These are phyloP conservation scores for Paraconiothyrium brasiliense DNA, from an alignment of 2,329 filamentous ascomycete species.

Conservation along the genomic window DNA sequence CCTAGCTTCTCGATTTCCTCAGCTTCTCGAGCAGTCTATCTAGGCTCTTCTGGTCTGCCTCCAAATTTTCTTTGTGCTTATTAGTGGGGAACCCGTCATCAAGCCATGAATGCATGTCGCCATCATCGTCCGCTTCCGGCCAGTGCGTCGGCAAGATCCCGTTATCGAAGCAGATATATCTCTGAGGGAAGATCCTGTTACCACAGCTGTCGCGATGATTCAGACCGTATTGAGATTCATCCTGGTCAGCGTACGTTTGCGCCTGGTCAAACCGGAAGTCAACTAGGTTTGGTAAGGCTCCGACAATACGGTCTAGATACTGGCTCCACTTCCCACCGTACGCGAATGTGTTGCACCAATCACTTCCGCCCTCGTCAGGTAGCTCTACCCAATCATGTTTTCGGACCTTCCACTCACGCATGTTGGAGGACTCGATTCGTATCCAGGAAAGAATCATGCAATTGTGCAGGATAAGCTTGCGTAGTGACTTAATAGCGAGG, in stretches of 20 bases:
- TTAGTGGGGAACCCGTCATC: conserved; percentile 7
- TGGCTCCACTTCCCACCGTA: conserved; percentile 8
- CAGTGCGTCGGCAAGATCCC: conserved; percentile 21
- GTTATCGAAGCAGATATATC: conserved; percentile 20
- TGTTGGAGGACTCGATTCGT: conserved; percentile 1
- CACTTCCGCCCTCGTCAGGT: background rate
- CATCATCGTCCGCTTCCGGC: conserved; percentile 13
- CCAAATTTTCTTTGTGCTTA: conserved; percentile 13
- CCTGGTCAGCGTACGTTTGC: background rate
- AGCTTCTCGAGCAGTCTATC: conserved; percentile 12
- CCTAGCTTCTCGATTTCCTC: background rate
- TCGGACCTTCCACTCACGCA: conserved; percentile 7
- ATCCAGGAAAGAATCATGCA: conserved; percentile 22
- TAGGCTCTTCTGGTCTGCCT: conserved; percentile 19
- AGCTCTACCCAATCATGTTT: conserved; percentile 6
- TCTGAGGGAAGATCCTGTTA: conserved; percentile 12
- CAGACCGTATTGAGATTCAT: background rate
- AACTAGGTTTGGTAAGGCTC: conserved; percentile 2
- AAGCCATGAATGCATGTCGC: conserved; percentile 4
- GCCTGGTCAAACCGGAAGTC: conserved; percentile 12
- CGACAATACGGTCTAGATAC: conserved; percentile 7
- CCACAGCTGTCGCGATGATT: conserved; percentile 2
- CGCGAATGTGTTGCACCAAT: background rate
- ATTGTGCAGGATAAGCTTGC: conserved; percentile 19
- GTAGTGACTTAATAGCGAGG: conserved; percentile 14